Conservation (phyloP, 306 rosid genomes). For the Fragaria ananassa region DNA sequence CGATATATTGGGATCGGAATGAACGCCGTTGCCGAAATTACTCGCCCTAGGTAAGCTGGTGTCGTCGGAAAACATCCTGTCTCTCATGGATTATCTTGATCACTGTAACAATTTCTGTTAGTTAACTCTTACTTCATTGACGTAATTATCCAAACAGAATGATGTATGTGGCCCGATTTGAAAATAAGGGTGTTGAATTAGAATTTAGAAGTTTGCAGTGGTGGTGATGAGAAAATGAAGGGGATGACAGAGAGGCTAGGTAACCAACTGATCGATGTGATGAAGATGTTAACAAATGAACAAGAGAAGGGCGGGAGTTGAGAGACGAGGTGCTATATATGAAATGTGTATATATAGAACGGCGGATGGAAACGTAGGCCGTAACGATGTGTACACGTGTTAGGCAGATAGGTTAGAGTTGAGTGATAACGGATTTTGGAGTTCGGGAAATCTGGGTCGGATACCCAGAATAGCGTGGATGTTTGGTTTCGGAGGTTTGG, state of each 20-base stretch:
- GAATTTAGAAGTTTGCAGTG: not conserved
- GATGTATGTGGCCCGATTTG: not conserved
- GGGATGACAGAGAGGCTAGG: slow-evolving; percentile 10
- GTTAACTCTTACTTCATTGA: not conserved
- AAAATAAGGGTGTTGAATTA: not conserved
- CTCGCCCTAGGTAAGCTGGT: slow-evolving; percentile 19
- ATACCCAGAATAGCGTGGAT: not conserved
- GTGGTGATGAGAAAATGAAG: not conserved
- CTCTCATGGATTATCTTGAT: slow-evolving; percentile 10
- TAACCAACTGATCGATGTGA: not conserved
- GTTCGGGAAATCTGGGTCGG: slow-evolving; percentile 14
- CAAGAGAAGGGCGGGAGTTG: slow-evolving; percentile 38
- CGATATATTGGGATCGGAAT: slow-evolving; percentile 50
- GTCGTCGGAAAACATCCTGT: slow-evolving; percentile 26
- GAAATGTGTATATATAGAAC: slow-evolving; percentile 19
- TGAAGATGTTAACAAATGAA: not conserved
- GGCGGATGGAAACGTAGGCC: slow-evolving; percentile 14
- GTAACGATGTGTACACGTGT: slow-evolving; percentile 37
- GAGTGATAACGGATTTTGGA: not conserved
- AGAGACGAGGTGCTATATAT: slow-evolving; percentile 9
- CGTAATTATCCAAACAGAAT: not conserved
- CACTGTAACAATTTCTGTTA: not conserved
- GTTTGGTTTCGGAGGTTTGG: not conserved
- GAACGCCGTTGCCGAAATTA: slow-evolving; percentile 25
- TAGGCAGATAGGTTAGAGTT: not conserved